Base-by-base conservation (phyloP, 257 asterid species). In the Rubia yunnanensis region DNA sequence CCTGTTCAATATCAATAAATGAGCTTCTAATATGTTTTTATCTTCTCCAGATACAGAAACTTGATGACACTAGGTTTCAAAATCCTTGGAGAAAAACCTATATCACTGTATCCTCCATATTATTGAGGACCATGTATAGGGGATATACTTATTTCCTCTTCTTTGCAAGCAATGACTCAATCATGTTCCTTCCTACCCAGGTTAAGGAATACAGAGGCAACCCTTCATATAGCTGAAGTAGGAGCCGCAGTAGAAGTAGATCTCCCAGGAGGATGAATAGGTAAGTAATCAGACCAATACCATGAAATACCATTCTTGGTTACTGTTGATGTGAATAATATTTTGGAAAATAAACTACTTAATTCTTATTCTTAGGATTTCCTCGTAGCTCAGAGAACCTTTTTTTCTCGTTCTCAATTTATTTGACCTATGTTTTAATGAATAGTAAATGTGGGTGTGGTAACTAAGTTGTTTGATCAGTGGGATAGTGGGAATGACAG, bases 1-100 rank as follows among this genome's bases (percentile, higher is more conserved):
- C 20, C 26, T 31, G 22, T 61, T 64, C 53, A n/a, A 14, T 31
- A 8, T 14, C 5, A 70, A 27, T 24, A 35, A 32, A 32, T 64
- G 36, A 20, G 66, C 62, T 61, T 67, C 71, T 81, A 60, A 77
- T 30, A 17, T 31, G 10, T 23, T 69, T 72, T 52, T 70, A 66
- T 61, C 27, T 71, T n/a, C 15, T 32, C 34, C 84, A 94, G 99
- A 86, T 94, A 31, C 89, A 96, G 65, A 94, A 94, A 72, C 96
- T 94, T 77, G 97, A 88, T 70, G 99, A 94, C 64, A 90, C 67
- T 2, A 97, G 90, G 85, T 94, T 94, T 77, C 78, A 83, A 76
- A 94, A 94, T 78, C 99, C 99, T 44, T 94, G 99, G 99, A 88
- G 96, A 60, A 81, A 87, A 80, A 83, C 95, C 50, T 87, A 83